A percentile compares a stretch with the other conserved stretches of the same genome.
Conservation (phyloP, 2,329 filamentous ascomycete genomes). For the Neonectria ditissima region DNA sequence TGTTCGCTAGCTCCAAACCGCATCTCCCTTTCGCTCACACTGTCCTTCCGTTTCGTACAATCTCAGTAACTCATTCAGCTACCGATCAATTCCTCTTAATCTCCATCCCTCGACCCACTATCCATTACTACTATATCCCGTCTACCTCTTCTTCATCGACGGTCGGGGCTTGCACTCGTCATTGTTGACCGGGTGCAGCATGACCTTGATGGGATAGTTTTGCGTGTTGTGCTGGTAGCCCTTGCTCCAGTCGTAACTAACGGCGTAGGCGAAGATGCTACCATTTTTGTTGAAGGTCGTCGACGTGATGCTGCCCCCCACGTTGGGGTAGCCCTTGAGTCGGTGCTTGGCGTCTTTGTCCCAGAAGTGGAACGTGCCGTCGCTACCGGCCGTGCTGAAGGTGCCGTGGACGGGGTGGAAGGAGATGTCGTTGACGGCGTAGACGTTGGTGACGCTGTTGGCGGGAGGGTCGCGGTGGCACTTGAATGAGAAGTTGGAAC, state of each 20-base stretch:
- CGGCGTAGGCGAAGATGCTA: slow-evolving; percentile 86
- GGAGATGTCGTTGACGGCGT: slow-evolving; percentile 95
- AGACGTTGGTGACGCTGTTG: slow-evolving; percentile 86
- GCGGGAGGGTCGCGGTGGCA: slow-evolving; percentile 89
- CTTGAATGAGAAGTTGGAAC: slow-evolving; percentile 98
- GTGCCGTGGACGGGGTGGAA: slow-evolving; percentile 98
- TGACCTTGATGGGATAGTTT: slow-evolving; percentile 81
- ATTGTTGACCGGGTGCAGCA: slow-evolving; percentile 79
- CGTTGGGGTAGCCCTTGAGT: slow-evolving; percentile 87
- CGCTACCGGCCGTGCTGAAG: slow-evolving; percentile 95
- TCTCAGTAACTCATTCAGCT: slow-evolving; percentile 32
- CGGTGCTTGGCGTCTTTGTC: slow-evolving; percentile 92
- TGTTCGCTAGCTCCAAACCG: slow-evolving; percentile 7
- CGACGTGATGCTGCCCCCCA: slow-evolving; percentile 87
- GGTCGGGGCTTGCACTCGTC: slow-evolving; percentile 74
- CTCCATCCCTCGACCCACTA: slow-evolving; percentile 14
- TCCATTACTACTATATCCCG: not conserved
- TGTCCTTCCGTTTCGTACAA: slow-evolving; percentile 23
- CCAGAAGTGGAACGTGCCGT: slow-evolving; percentile 98
- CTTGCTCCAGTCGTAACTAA: slow-evolving; percentile 99
- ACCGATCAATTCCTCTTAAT: slow-evolving; percentile 1
- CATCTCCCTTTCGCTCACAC: slow-evolving; percentile 9
- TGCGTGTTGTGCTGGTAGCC: slow-evolving; percentile 88
- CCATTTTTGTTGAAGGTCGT: slow-evolving; percentile 93
- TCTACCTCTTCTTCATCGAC: slow-evolving; percentile 69